phyloP scores from a whole-genome alignment of 2,329 filamentous ascomycete species.

The Neurospora sp. region DNA sequence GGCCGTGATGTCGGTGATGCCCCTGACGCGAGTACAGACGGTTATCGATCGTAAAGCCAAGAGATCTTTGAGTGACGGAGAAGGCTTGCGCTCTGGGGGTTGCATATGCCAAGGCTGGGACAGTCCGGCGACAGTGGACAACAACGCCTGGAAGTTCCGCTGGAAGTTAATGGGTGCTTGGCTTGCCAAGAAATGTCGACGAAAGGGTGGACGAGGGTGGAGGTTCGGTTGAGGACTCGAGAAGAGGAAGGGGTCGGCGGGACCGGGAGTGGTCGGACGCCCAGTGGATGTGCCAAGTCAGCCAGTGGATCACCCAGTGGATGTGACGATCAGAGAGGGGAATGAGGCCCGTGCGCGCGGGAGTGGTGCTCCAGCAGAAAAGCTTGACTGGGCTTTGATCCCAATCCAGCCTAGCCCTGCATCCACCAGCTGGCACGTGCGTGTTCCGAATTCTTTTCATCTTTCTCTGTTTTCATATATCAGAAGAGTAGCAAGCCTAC shows the following conservation, averaged over 20 bases:
- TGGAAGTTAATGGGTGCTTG: constrained; percentile 1
- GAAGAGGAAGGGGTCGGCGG: background rate
- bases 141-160: background rate
- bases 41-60: constrained; percentile 12
- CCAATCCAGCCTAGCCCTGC: background rate
- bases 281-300: background rate
- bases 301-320: background rate
- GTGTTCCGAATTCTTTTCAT: background rate
- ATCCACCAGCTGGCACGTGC: background rate
- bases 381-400: background rate
- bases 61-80: constrained; percentile 17
- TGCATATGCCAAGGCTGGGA: constrained; percentile 24
- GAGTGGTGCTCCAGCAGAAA: background rate
- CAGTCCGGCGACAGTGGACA: constrained; percentile 3
- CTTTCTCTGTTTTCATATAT: background rate
- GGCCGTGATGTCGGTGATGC: background rate
- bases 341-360: background rate
- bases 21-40: background rate
- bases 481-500: background rate
- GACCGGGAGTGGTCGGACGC: background rate
- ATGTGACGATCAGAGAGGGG: background rate
- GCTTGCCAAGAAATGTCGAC: constrained; percentile 10
- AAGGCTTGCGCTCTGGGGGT: constrained; percentile 12
- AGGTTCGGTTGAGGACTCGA: background rate
- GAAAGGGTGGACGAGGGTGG: background rate